Percentiles rank a stretch among this genome's conserved stretches.
Evolutionary conservation across 176 grass and related monocot species (phyloP).

Genomic region (Phyllostachys edulis): DNA sequence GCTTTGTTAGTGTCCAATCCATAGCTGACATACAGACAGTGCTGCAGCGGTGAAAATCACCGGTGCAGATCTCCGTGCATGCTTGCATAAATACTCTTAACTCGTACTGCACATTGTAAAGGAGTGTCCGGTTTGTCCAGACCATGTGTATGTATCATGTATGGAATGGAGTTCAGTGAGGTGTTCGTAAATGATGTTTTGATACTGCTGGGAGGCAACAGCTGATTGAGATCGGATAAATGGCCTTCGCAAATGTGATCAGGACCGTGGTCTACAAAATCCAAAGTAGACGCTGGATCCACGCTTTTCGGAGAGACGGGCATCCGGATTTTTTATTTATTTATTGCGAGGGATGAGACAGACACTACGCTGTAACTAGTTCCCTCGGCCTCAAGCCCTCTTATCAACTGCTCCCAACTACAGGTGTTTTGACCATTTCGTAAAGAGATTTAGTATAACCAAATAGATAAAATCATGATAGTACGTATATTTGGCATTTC

Average conservation of each 20-base stretch:
- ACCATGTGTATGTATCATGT: neutral
- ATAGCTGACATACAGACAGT: neutral
- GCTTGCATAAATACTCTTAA: neutral
- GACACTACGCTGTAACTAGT: no score
- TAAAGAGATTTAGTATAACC: no score
- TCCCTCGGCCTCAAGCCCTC: no score
- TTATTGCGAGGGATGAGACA: no score
- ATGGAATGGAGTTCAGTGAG: no score
- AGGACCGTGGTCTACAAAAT: constrained; percentile 1
- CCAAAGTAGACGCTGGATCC: neutral
- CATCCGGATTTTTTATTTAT: neutral
- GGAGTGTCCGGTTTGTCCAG: neutral
- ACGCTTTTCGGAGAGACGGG: neutral
- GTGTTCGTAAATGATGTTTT: neutral
- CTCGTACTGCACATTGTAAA: neutral
- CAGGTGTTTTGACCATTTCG: no score
- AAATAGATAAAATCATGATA: neutral
- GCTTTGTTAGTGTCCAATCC: neutral
- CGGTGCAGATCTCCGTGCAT: neutral
- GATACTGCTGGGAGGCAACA: neutral
- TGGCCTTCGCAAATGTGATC: constrained; percentile 13
- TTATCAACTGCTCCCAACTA: neutral
- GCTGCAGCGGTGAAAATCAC: neutral
- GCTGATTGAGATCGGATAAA: constrained; percentile 26
- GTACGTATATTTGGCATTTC: no score